phyloP scores from a whole-genome alignment of 208 protist genomes.

The Trypanosoma boissoni region DNA sequence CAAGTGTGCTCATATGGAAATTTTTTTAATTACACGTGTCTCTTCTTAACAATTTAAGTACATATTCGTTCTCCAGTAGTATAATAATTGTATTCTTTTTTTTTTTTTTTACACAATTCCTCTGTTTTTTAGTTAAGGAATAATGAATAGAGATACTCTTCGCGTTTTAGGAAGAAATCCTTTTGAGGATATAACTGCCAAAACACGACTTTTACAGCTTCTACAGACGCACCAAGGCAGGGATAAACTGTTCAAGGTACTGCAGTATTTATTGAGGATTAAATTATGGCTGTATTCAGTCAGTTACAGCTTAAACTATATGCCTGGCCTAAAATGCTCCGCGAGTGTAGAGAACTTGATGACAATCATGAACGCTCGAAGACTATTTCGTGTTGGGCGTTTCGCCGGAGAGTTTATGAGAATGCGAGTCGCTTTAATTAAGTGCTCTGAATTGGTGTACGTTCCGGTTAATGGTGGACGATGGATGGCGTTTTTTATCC shows the following conservation, averaged over 20 bases:
- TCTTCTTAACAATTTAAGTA: slow-evolving; percentile 17
- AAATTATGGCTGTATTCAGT: slow-evolving; percentile 78
- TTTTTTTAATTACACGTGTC: slow-evolving; percentile 12
- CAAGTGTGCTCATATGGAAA: neutral
- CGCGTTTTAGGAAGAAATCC: slow-evolving; percentile 81
- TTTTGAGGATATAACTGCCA: slow-evolving; percentile 83
- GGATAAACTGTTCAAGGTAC: slow-evolving; percentile 90
- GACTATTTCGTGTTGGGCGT: slow-evolving; percentile 83
- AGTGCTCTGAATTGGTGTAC: slow-evolving; percentile 85
- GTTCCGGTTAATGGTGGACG: slow-evolving; percentile 73
- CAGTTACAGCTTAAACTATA: slow-evolving; percentile 72
- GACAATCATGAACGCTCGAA: slow-evolving; percentile 88
- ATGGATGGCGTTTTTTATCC: slow-evolving; percentile 85
- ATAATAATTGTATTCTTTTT: no score
- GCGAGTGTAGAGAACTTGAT: slow-evolving; percentile 82
- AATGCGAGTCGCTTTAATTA: slow-evolving; percentile 85
- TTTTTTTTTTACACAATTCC: slow-evolving; percentile 6
- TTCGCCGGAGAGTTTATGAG: slow-evolving; percentile 90
- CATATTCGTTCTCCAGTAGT: no score
- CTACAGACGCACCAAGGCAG: slow-evolving; percentile 88
- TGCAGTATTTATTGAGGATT: slow-evolving; percentile 84
- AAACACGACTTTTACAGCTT: slow-evolving; percentile 84
- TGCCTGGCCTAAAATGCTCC: slow-evolving; percentile 74
- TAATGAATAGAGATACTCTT: slow-evolving; percentile 45
- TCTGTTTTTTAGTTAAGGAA: neutral